Base-by-base conservation (phyloP, 352 stramenopile genomes). In the Phytopythium montanum region DNA sequence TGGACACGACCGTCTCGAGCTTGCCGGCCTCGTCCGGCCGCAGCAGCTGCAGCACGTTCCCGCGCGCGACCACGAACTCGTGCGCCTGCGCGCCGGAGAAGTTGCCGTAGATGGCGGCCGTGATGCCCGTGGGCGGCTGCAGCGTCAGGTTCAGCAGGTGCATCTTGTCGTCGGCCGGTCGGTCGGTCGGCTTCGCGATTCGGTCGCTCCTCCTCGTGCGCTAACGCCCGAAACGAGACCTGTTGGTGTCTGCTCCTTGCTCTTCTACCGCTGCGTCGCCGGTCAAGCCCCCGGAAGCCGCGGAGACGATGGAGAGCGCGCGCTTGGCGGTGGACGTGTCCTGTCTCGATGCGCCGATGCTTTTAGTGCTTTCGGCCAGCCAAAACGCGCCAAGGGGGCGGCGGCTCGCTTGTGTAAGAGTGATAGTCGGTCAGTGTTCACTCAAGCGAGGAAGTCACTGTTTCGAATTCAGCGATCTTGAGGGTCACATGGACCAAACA, bases 11-110 rank as follows among this genome's bases (percentile, higher is more conserved):
- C 9, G 77, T 80, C 55, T 94, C 73, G 14, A 98, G 66, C 21
- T 78, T 73, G 12, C 86, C 86, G 16, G 79, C 57, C 12, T 84
- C 83, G 49, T 87, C 81, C 16, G 90, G 81, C 23, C 91, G 85
- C 54, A 98, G 83, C 38, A 99, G 68, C 75, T 99, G 96, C 51
- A 99, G 77, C 53, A 96, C 85, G 28, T 96, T 97, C 34, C 96
- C 94, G 31, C 92, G 81, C 49, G 93, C 81, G 34, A 98, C 83
- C n/a, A 97, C 86, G 54, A 99, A 94, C 78, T 99, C 96, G 53
- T 98, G 92, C 31, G 87, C 87, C 64, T 97, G 91, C 21, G 90
- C 59, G 5, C 72, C 83, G 41, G 82, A 88, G 68, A 98, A 98
- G 79, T 97, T 97, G 49, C 93, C 93, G 61, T 97, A 97, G 1